Base-by-base conservation (phyloP, 495 filamentous ascomycete genomes). In the Cudoniella acicularis region DNA sequence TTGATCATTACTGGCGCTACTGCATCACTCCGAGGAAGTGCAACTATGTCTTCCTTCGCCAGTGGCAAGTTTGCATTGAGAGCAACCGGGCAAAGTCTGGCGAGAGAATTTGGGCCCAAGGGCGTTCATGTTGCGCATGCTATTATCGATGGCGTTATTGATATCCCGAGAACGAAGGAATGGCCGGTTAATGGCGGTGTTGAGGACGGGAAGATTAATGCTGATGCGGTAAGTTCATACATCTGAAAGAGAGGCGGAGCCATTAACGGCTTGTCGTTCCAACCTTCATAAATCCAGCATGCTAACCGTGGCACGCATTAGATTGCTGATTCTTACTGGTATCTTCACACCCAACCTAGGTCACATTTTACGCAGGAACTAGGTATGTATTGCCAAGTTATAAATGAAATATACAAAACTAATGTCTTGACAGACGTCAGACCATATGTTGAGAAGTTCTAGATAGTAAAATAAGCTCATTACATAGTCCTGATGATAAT, bases 291-390 rank as follows among this genome's bases (percentile, higher is more conserved):
- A n/a, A n/a, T n/a, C n/a, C n/a, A n/a, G n/a, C n/a, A n/a, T n/a
- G n/a, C n/a, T n/a, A n/a, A n/a, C n/a, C n/a, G n/a, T n/a, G n/a
- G n/a, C n/a, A n/a, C n/a, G n/a, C n/a, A n/a, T n/a, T 56, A 94
- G 88, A 96, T 96, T 77, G 92, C 92, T 56, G 91, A 96, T 54
- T 75, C 81, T 48, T 96, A 97, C 67, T 96, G 91, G 92, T 75
- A 88, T 72, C 67, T 96, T 59, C 92, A 96, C 71, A 89, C 87
- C 2, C 92, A 97, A 74, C 89, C 88, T 18, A 78, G 83, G 56
- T 87, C 87, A 13, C 82, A 82, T 3, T 96, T 92, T 66, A 92
- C 91, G 1, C 89, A 87, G 66, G 90, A 96, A 77, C 66, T 96
- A 61, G 92, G 96, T 76, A 70, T 95, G 2, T 88, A 82, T 70